Evolutionary conservation across 768 basidiomycete genomes (phyloP).

Genomic region (Podaxis rugospora): DNA sequence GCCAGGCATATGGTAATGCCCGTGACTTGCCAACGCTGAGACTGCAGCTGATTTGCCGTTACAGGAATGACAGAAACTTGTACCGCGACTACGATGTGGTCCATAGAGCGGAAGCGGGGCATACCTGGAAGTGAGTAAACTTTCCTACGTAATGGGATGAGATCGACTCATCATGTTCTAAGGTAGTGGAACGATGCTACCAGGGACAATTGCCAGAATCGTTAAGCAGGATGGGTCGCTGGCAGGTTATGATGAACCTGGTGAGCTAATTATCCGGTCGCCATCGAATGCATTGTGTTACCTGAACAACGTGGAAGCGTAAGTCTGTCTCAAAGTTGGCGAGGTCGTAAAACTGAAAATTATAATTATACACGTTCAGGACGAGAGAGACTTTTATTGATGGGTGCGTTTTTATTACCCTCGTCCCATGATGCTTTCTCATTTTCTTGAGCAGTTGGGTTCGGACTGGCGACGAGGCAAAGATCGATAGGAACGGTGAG

Average conservation of each 20-base stretch:
- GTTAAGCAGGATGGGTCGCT: slow-evolving; percentile 54
- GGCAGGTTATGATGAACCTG: slow-evolving; percentile 51
- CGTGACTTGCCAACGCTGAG: background rate
- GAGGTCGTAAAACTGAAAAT: background rate
- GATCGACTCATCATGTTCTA: background rate
- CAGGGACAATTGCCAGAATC: slow-evolving; percentile 51
- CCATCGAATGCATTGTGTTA: slow-evolving; percentile 57
- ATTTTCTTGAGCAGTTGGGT: slow-evolving; percentile 49
- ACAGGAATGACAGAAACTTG: slow-evolving; percentile 66
- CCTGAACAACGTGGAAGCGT: slow-evolving; percentile 59
- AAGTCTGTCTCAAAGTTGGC: slow-evolving; percentile 19
- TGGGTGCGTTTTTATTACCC: slow-evolving; percentile 37
- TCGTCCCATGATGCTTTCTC: background rate
- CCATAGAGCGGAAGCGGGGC: slow-evolving; percentile 43
- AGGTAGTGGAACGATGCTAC: slow-evolving; percentile 52
- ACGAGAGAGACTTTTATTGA: slow-evolving; percentile 66
- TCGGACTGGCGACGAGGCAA: slow-evolving; percentile 62
- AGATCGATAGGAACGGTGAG: slow-evolving; percentile 49
- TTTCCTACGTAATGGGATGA: background rate
- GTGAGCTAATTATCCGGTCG: slow-evolving; percentile 52
- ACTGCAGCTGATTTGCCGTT: background rate
- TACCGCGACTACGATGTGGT: slow-evolving; percentile 47
- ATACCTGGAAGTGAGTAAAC: slow-evolving; percentile 43
- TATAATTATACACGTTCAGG: slow-evolving; percentile 26
- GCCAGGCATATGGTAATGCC: slow-evolving; percentile 50